Base-by-base conservation (phyloP, 2,329 filamentous ascomycete species). In the Nannizziopsis arthrosporioides region DNA sequence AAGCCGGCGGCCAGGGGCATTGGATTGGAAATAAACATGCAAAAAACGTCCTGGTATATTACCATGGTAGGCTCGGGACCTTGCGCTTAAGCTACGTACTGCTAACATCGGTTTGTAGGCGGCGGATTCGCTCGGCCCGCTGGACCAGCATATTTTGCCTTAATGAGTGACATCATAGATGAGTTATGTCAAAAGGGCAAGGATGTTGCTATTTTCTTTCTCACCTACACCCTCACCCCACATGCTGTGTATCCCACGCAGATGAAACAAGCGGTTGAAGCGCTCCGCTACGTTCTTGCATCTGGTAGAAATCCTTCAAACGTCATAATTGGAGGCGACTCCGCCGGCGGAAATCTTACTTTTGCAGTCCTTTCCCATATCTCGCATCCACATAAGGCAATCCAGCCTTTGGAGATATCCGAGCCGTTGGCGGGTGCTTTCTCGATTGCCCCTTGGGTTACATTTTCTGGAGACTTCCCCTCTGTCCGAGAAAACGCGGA, bases 151-250 rank as follows among this genome's bases (percentile, higher is more conserved):
- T 73, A 77, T 57, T 64, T 76, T 47, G 59, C 68, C 14, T 78
- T 73, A 64, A 64, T 73, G 42, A 56, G 59, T 15, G 65, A 69
- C 12, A 60, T 76, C 30, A 61, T 70, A 44, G 60, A 66, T 34
- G 60, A 66, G n/a, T 59, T 74, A 15, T 57, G 62, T n/a, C 59
- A 60, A 7, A 54, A 58, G 22, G 70, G 68, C 37, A 69, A 74
- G 44, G 64, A 67, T 30, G 61, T 76, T 27, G 67, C 74, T 14
- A 61, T 74, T 42, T 69, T 80, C 42, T 61, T 76, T 18, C 66
- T 79, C n/a, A 71, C 72, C 35, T 82, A 82, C 61, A 74, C 73
- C 19, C 69, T 81, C n/a, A 70, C 76, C 0, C 70, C 70, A 0
- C 53, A 61, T 9, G 68, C 61, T 5, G 62, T 61, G 1, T 72